Evolutionary conservation across 192 early-diverging fungal species (phyloP), one percentile per base, ranked within the genome.

Genomic region (Coemansia sp.): DNA sequence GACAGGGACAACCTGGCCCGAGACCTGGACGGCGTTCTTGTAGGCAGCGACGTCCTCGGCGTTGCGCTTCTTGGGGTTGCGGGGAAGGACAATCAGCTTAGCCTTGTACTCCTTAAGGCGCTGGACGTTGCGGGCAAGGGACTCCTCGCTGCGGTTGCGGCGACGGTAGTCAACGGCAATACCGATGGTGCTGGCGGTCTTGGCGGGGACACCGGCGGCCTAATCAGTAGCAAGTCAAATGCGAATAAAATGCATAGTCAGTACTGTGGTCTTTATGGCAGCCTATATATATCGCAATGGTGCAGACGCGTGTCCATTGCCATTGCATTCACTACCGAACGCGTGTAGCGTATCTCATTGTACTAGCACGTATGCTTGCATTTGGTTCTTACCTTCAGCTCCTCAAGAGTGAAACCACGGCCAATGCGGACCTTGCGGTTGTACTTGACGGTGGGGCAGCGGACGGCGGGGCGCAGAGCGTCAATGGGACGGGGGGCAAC

Each of bases 331-430:
- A n/a, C n/a, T n/a, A n/a, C n/a, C n/a, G n/a, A n/a, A n/a, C n/a
- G n/a, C n/a, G n/a, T n/a, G n/a, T n/a, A n/a, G n/a, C n/a, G n/a
- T n/a, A n/a, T n/a, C n/a, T n/a, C n/a, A n/a, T n/a, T n/a, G n/a
- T n/a, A n/a, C n/a, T n/a, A n/a, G 89, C 89, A 42, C 15, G 11
- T 5, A 14, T 46, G 7, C 24, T 29, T 46, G 25, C 44, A 11
- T 11, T 8, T 32, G 30, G 11, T 32, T 32, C 30, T 32, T 32
- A 32, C 30, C 90, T 97, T 94, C 53, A 99, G 85, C 80, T 99
- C 96, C 55, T 99, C 96, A 42, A 95, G 78, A 44, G 94, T 95
- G 83, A 99, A 99, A 46, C 96, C 96, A 72, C 93, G 89, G 64
- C 96, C 96, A 62, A 85, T 84, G 62, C 96, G 82, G 53, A 97